phyloP scores from a whole-genome alignment of 441 rosid species.

The Syzygium malaccense region DNA sequence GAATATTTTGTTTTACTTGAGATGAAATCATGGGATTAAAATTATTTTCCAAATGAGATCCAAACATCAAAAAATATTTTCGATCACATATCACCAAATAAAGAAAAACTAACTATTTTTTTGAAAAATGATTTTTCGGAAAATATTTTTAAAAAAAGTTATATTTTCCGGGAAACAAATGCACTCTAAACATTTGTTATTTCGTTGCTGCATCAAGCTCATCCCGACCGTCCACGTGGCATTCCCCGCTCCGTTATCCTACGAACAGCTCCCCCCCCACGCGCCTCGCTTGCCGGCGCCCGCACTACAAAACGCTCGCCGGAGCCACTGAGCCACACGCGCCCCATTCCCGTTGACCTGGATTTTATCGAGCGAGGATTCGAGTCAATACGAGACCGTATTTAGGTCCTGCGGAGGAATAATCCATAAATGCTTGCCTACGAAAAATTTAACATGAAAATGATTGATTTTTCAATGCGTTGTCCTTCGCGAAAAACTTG shows the following conservation, averaged over 20 bases:
- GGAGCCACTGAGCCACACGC: background rate
- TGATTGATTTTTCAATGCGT: background rate
- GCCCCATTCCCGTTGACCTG: background rate
- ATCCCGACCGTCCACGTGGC: background rate
- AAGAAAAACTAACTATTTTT: no score
- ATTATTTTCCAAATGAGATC: no score
- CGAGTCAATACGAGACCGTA: background rate
- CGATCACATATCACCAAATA: no score
- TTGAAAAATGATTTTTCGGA: no score
- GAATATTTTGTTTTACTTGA: no score
- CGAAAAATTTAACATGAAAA: background rate
- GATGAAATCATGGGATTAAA: no score
- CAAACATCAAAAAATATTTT: no score
- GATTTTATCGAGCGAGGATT: background rate
- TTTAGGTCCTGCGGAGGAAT: background rate
- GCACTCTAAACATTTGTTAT: no score
- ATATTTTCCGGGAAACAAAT: no score
- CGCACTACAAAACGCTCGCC: background rate
- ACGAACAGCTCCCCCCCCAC: background rate
- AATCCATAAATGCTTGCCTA: no score
- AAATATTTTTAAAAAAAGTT: no score
- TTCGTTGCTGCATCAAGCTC: background rate
- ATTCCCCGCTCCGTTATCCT: background rate
- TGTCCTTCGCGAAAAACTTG: background rate
- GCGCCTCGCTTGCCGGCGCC: background rate